These are phyloP conservation scores for Marsdenia floribunda DNA, from an alignment of 257 asterid genomes.

Conservation along the genomic window DNA sequence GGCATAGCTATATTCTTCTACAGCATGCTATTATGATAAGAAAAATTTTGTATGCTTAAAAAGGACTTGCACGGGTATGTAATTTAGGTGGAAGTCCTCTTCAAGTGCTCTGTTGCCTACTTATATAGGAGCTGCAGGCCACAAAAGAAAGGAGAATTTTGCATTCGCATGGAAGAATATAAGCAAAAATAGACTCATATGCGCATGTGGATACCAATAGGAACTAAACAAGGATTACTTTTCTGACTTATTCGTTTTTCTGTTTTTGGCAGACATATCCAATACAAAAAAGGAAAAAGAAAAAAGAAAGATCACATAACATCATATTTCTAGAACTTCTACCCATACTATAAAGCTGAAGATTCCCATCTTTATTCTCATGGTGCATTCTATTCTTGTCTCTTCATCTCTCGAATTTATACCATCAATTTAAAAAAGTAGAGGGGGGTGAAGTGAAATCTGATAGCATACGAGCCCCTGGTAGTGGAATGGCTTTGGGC, in stretches of 20 bases:
- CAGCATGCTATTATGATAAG: not conserved
- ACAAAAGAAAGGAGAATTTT: constrained; percentile 15
- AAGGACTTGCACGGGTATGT: not conserved
- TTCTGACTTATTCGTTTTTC: constrained; percentile 9
- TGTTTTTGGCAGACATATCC: constrained; percentile 13
- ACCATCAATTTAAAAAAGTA: not conserved
- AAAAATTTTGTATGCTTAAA: not conserved
- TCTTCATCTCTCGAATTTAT: constrained; percentile 15
- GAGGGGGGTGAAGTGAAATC: constrained; percentile 6
- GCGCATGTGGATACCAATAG: not conserved
- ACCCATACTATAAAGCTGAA: constrained; percentile 18
- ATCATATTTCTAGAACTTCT: constrained; percentile 23
- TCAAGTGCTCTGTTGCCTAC: constrained; percentile 13
- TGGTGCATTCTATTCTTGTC: constrained; percentile 35
- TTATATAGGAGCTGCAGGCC: constrained; percentile 17
- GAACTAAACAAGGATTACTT: constrained; percentile 10
- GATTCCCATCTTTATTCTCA: constrained; percentile 36
- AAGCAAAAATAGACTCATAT: not conserved
- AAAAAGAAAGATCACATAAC: constrained; percentile 21
- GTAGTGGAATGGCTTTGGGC: constrained; percentile 15
- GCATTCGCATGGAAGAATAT: constrained; percentile 19
- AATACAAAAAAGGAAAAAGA: constrained; percentile 8
- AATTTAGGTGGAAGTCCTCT: not conserved
- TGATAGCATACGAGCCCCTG: constrained; percentile 13
- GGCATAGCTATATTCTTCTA: not conserved